Evolutionary conservation across 257 asterid species (phyloP).

Genomic region (Solanum paucissectum): DNA sequence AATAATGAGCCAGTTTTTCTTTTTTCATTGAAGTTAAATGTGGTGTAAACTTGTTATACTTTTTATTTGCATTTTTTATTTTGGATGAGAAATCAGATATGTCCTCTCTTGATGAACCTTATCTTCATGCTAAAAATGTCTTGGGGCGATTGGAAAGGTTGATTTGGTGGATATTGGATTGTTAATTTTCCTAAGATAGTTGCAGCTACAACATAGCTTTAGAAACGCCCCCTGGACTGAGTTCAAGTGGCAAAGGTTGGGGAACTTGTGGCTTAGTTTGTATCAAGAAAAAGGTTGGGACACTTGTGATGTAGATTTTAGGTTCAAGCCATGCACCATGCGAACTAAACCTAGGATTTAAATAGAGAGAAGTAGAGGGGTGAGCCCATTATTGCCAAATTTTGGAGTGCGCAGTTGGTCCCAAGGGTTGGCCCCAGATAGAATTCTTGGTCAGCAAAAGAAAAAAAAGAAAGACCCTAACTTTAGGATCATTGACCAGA

Average conservation of each 20-base stretch:
- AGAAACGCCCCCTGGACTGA: background rate
- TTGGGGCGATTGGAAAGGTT: background rate
- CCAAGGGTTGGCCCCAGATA: background rate
- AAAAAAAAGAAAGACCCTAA: background rate
- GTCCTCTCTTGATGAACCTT: background rate
- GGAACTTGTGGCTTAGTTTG: background rate
- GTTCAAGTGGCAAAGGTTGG: background rate
- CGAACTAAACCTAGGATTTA: background rate
- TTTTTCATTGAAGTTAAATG: background rate
- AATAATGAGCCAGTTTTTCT: background rate
- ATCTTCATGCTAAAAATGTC: background rate
- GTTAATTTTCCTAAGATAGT: background rate
- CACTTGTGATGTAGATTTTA: background rate
- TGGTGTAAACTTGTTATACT: background rate
- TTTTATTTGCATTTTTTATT: background rate
- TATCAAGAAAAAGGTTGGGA: background rate
- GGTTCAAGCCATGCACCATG: background rate
- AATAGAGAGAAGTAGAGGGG: background rate
- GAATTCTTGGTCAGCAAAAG: background rate
- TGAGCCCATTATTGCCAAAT: background rate
- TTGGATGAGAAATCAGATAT: background rate
- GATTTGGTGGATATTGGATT: background rate
- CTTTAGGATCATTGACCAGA: background rate
- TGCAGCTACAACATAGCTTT: background rate
- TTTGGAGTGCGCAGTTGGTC: background rate